Evolutionary conservation across 75 land plant species (phyloP), one percentile per base, ranked within the genome.

Genomic region (Pseudotsuga menziesii): DNA sequence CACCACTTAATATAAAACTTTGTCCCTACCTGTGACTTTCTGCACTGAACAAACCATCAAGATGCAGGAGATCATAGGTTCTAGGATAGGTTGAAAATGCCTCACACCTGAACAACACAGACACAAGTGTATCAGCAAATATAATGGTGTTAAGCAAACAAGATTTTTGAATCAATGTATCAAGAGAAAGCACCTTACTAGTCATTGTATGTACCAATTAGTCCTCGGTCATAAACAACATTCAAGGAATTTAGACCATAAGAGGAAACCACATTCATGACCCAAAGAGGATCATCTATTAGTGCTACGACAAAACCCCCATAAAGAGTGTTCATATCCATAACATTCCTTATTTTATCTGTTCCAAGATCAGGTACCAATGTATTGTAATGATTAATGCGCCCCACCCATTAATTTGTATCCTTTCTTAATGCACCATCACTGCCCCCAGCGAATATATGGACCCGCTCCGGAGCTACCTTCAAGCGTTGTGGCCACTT

Each of bases 261-360:
- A 27, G 95, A 91, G 16, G 98, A 94, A 54, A 94, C 98, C 22
- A 92, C 95, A 81, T 94, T 94, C 98, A 93, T 94, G 57, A 94
- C 96, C 98, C 98, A 94, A 44, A 94, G 79, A 57, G 96, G 93
- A 75, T 83, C 83, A 75, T 89, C 67, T 26, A 85, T 76, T 22
- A 93, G 75, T 26, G 95, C 86, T 39, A 93, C 91, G 72, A 96
- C 98, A 77, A 94, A 91, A 44, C 98, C 93, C 62, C 98, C 98
- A 79, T 85, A 94, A 39, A 80, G 62, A 35, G 98, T 94, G 75
- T 94, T 93, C 98, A 94, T 93, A 75, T 94, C 98, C 98, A 94
- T 93, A n/a, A 93, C 90, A 77, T 94, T 94, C 61, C 98, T 76
- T 12, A 94, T 89, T 78, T 85, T 87, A 25, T 85, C 83, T 14